A percentile compares a stretch with the other conserved stretches of the same genome.
Evolutionary conservation across 148 eudicot species (phyloP).

Genomic region (Rhododendron vialii): DNA sequence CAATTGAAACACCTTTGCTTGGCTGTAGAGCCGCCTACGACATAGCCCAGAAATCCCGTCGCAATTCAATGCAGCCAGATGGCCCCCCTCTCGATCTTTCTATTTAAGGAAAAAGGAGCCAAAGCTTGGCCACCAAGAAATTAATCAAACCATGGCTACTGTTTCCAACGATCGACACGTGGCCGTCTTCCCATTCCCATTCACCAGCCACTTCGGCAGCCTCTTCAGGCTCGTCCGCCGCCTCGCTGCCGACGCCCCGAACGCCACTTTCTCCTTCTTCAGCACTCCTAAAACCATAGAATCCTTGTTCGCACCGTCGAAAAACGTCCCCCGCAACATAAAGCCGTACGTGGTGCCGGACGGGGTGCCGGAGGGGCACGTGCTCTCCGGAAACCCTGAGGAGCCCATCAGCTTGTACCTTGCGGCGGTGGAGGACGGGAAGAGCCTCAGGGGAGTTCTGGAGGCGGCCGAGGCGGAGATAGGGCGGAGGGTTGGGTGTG

Average conservation of each 20-base stretch:
- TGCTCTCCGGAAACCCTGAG: conserved; percentile 20
- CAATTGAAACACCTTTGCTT: no score
- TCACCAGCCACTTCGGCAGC: conserved; percentile 32
- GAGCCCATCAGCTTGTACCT: conserved; percentile 31
- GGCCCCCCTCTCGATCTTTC: no score
- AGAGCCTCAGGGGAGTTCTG: conserved; percentile 19
- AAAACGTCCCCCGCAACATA: conserved; percentile 18
- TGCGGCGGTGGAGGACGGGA: conserved; percentile 18
- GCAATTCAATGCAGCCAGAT: no score
- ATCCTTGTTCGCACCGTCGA: conserved; percentile 14
- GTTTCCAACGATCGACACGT: conserved; percentile 18
- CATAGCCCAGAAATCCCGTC: no score
- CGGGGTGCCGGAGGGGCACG: conserved; percentile 21
- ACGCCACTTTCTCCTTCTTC: conserved; percentile 33
- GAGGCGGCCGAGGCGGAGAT: conserved; percentile 29
- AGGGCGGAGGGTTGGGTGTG: conserved; percentile 31
- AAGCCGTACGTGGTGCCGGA: conserved; percentile 19
- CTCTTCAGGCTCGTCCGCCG: conserved; percentile 33
- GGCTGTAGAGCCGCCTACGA: no score
- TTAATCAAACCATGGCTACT: background rate
- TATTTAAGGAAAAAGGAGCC: no score
- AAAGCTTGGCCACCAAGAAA: background rate
- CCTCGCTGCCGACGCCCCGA: conserved; percentile 25
- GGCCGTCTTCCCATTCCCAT: conserved; percentile 47
- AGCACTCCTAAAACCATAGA: conserved; percentile 22